Evolutionary conservation across 2,329 filamentous ascomycete genomes (phyloP).

Genomic region (Trichoderma koningiopsis): DNA sequence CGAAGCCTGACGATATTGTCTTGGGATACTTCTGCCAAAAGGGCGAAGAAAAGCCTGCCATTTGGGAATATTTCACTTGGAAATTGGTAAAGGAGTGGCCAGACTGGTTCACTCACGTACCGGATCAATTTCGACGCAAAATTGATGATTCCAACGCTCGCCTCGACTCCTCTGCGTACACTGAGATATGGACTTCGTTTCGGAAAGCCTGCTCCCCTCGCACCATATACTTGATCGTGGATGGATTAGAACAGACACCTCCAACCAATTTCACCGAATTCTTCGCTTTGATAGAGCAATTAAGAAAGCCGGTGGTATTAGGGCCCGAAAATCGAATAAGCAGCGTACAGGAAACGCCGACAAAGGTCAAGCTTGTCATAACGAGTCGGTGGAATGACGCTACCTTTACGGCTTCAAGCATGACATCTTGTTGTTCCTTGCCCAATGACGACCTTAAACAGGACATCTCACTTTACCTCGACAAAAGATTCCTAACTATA

Average conservation of each 20-base stretch:
- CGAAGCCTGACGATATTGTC: constrained; percentile 26
- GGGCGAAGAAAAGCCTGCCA: constrained; percentile 27
- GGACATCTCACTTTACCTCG: constrained; percentile 17
- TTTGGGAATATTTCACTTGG: constrained; percentile 32
- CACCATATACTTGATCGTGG: constrained; percentile 31
- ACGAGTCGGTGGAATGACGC: constrained; percentile 18
- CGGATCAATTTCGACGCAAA: constrained; percentile 22
- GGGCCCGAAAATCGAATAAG: background rate
- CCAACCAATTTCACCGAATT: background rate
- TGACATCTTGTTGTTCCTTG: constrained; percentile 16
- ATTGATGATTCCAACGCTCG: constrained; percentile 10
- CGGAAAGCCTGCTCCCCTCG: constrained; percentile 10
- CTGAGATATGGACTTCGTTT: constrained; percentile 29
- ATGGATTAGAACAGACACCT: constrained; percentile 31
- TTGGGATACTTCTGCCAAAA: constrained; percentile 31
- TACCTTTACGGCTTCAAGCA: constrained; percentile 5
- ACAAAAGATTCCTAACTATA: constrained; percentile 16
- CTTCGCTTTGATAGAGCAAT: constrained; percentile 12
- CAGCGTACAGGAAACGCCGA: background rate
- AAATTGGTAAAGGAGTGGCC: constrained; percentile 26
- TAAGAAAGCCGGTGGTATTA: constrained; percentile 13
- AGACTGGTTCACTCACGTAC: constrained; percentile 28
- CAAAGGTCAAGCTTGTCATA: constrained; percentile 23
- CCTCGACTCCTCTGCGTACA: constrained; percentile 24
- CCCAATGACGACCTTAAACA: background rate